phyloP scores from a whole-genome alignment of 2,329 filamentous ascomycete genomes.

The Chrysoporthe deuterocubensis region DNA sequence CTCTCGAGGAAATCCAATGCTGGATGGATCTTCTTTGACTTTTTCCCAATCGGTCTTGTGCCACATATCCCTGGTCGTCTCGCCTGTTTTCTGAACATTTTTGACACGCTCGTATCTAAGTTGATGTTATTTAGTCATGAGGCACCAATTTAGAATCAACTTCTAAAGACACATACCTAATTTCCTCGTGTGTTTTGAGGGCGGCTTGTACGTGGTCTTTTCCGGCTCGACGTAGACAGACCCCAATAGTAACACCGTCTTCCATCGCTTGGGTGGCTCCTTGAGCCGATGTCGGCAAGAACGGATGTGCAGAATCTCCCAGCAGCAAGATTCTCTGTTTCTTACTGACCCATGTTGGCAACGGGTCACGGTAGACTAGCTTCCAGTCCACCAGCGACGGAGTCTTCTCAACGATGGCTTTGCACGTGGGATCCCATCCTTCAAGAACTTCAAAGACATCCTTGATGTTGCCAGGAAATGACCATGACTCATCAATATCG shows the following conservation, averaged over 20 bases:
- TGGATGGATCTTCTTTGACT: constrained; percentile 51
- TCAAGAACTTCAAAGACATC: constrained; percentile 56
- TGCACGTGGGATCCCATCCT: constrained; percentile 55
- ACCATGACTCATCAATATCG: constrained; percentile 61
- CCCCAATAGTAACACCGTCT: constrained; percentile 52
- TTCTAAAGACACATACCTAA: constrained; percentile 37
- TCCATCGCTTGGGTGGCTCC: constrained; percentile 56
- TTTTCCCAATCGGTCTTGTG: constrained; percentile 58
- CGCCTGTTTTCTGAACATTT: constrained; percentile 54
- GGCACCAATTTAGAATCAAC: fast-evolving
- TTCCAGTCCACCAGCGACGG: constrained; percentile 54
- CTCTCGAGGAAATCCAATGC: constrained; percentile 52
- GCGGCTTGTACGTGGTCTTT: constrained; percentile 44
- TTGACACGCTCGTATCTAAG: constrained; percentile 50
- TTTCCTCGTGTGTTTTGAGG: constrained; percentile 48
- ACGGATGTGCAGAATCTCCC: constrained; percentile 55
- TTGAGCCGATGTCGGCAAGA: constrained; percentile 52
- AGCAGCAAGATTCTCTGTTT: constrained; percentile 49
- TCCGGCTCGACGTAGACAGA: constrained; percentile 46
- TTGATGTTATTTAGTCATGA: not conserved
- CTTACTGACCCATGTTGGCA: constrained; percentile 54
- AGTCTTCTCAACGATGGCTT: constrained; percentile 52
- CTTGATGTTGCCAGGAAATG: constrained; percentile 54
- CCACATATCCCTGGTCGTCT: constrained; percentile 56
- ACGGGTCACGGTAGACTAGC: constrained; percentile 52